phyloP scores from a whole-genome alignment of 2,329 filamentous ascomycete species.

The Hypoxylon sp. region DNA sequence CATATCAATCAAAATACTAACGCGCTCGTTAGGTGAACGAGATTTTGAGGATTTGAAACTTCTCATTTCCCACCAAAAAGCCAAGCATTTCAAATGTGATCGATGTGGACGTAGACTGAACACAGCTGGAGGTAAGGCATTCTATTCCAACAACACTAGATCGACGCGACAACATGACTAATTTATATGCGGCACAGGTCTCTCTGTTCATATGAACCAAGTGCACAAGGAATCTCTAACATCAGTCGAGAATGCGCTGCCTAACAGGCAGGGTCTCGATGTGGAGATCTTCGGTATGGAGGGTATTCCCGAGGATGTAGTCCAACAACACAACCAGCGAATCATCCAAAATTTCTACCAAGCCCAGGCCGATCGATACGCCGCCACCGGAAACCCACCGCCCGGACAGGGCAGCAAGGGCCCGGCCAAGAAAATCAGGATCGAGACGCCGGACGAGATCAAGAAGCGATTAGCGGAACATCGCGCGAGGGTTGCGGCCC shows the following conservation, averaged over 20 bases:
- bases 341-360: slow-evolving; percentile 88
- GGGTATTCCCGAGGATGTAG: slow-evolving; percentile 87
- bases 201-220: slow-evolving; percentile 97
- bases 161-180: slow-evolving; percentile 13
- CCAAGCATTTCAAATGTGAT: slow-evolving; percentile 99
- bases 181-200: slow-evolving; percentile 62
- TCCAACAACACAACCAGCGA: slow-evolving; percentile 84
- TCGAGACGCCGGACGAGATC: slow-evolving; percentile 79
- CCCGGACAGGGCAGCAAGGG: slow-evolving; percentile 71
- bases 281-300: slow-evolving; percentile 99
- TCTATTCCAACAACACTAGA: slow-evolving; percentile 4
- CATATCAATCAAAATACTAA: slow-evolving; percentile 38
- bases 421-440: slow-evolving; percentile 74
- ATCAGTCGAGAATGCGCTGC: slow-evolving; percentile 89
- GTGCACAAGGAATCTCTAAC: slow-evolving; percentile 94
- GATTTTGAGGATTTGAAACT: slow-evolving; percentile 98
- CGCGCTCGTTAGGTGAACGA: slow-evolving; percentile 70
- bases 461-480: slow-evolving; percentile 83
- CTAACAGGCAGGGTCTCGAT: slow-evolving; percentile 84
- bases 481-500: slow-evolving; percentile 72
- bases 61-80: slow-evolving; percentile 95
- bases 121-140: slow-evolving; percentile 83
- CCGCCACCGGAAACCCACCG: slow-evolving; percentile 83
- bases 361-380: slow-evolving; percentile 81
- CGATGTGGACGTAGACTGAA: slow-evolving; percentile 87